Evolutionary conservation across 2,329 filamentous ascomycete genomes (phyloP).

Genomic region (Ascochyta pisi): DNA sequence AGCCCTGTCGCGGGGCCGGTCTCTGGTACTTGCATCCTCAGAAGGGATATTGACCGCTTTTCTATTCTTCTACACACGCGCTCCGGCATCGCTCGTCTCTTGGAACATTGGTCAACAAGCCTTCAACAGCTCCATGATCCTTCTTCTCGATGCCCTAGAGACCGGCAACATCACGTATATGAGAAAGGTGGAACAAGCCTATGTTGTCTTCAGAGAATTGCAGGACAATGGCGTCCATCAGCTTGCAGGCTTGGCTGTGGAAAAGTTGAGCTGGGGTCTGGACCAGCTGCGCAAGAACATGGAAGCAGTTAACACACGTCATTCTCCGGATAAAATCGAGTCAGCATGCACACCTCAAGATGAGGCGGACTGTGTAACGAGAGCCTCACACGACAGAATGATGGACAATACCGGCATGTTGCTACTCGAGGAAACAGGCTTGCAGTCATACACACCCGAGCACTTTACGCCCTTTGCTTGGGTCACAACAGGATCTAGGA

Average conservation of each 20-base stretch:
- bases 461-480: slow-evolving; percentile 44
- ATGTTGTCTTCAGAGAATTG: slow-evolving; percentile 52
- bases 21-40: slow-evolving; percentile 53
- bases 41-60: slow-evolving; percentile 54
- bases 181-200: slow-evolving; percentile 51
- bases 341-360: slow-evolving; percentile 3
- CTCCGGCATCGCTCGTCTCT: slow-evolving; percentile 54
- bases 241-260: slow-evolving; percentile 54
- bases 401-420: slow-evolving; percentile 59
- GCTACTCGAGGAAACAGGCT: slow-evolving; percentile 55
- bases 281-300: slow-evolving; percentile 27
- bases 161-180: slow-evolving; percentile 40
- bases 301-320: slow-evolving; percentile 17
- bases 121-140: slow-evolving; percentile 59
- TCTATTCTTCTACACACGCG: slow-evolving; percentile 54
- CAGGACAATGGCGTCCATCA: slow-evolving; percentile 53
- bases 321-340: slow-evolving; percentile 17
- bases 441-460: slow-evolving; percentile 49
- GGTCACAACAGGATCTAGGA: slow-evolving; percentile 25
- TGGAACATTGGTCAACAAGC: slow-evolving; percentile 59
- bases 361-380: slow-evolving; percentile 22
- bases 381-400: slow-evolving; percentile 46
- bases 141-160: slow-evolving; percentile 56
- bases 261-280: slow-evolving; percentile 46
- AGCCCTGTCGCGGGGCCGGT: slow-evolving; percentile 45